Conservation (phyloP, 345 rosid genomes). For the Gossypium longicalyx region DNA sequence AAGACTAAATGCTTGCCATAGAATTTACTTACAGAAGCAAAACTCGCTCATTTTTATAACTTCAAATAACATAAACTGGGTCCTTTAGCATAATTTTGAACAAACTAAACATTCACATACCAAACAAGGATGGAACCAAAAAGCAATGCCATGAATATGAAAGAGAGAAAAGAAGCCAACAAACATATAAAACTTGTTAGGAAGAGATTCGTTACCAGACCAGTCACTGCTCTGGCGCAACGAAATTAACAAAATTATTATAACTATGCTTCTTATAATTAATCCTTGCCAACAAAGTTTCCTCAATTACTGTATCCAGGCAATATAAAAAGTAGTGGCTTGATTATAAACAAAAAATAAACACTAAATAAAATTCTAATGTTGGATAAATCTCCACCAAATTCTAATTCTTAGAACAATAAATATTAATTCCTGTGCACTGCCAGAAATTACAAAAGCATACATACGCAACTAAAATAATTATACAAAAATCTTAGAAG, state of each 20-base stretch:
- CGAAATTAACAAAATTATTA: neutral
- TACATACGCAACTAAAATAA: neutral
- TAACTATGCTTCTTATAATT: neutral
- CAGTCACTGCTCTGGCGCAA: neutral
- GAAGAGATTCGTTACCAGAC: neutral
- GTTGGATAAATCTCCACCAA: neutral
- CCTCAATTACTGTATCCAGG: neutral
- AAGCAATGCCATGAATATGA: neutral
- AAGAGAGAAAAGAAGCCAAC: neutral
- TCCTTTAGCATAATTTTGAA: neutral
- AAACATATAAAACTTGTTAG: neutral
- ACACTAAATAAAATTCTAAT: neutral
- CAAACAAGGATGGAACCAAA: neutral
- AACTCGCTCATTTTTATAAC: neutral
- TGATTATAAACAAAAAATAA: neutral
- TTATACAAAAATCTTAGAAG: neutral
- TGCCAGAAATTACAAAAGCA: neutral
- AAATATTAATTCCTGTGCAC: neutral
- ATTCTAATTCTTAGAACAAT: neutral
- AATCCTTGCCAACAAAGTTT: neutral
- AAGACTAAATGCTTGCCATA: neutral
- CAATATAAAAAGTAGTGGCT: neutral
- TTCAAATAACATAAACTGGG: neutral
- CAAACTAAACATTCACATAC: neutral
- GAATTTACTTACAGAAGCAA: neutral